Conservation (phyloP, 306 rosid species). For the Cucurbita ficifolia region DNA sequence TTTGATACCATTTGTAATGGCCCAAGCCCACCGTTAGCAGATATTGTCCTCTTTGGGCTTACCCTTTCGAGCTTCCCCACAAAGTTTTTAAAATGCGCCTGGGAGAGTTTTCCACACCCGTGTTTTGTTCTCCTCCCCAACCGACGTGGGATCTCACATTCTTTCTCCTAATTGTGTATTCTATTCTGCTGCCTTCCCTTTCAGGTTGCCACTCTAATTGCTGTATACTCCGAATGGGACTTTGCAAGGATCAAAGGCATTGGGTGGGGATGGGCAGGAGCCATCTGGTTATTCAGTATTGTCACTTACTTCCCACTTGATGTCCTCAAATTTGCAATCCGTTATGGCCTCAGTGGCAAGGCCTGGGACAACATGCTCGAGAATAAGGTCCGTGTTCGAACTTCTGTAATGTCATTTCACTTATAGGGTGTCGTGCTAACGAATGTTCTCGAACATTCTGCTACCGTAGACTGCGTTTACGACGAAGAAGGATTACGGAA, state of each 20-base stretch:
- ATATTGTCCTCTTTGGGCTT: too few relatives aligned
- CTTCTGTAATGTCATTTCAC: neutral
- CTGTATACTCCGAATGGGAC: constrained; percentile 62
- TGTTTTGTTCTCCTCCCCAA: too few relatives aligned
- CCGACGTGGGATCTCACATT: too few relatives aligned
- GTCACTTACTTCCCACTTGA: constrained; percentile 83
- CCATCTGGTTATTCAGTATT: constrained; percentile 58
- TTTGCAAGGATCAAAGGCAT: constrained; percentile 66
- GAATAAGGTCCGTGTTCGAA: constrained; percentile 18
- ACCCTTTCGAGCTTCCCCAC: too few relatives aligned
- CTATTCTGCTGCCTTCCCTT: neutral
- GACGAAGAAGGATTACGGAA: constrained; percentile 64
- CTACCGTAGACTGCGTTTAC: constrained; percentile 52
- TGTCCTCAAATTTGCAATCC: constrained; percentile 49
- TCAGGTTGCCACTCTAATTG: constrained; percentile 45
- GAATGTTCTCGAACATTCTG: neutral
- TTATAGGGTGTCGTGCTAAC: neutral
- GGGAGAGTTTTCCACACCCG: too few relatives aligned
- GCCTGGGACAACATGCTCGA: constrained; percentile 62
- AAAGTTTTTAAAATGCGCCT: too few relatives aligned
- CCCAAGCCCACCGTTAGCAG: too few relatives aligned
- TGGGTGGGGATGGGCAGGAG: constrained; percentile 91
- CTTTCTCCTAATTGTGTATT: neutral
- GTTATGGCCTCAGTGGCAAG: constrained; percentile 39
- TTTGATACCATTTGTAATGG: too few relatives aligned